Evolutionary conservation across 2,329 filamentous ascomycete genomes (phyloP).

Genomic region (Fusarium incarnatum): DNA sequence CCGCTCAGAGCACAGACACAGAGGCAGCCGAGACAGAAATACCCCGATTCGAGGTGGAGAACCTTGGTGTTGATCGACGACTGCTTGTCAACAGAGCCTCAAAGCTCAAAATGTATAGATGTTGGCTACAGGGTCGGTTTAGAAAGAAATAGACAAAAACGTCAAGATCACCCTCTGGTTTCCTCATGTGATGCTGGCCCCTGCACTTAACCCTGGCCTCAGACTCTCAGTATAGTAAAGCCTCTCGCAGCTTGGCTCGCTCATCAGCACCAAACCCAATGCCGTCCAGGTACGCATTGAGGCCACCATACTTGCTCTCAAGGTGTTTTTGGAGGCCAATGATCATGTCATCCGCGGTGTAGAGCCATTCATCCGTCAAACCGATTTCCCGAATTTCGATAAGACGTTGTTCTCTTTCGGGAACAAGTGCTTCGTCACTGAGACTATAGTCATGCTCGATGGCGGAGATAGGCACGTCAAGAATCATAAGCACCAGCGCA

Average conservation of each 20-base stretch:
- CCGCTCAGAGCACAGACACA: conserved; percentile 27
- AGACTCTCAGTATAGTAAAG: conserved; percentile 54
- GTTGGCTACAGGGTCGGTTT: conserved; percentile 91
- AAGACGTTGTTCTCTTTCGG: conserved; percentile 72
- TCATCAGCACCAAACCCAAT: conserved; percentile 68
- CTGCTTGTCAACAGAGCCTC: conserved; percentile 92
- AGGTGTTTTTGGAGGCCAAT: conserved; percentile 68
- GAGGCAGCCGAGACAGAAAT: conserved; percentile 35
- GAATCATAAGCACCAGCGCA: conserved; percentile 73
- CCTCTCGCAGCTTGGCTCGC: conserved; percentile 56
- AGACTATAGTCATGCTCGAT: conserved; percentile 79
- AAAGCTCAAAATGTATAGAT: conserved; percentile 97
- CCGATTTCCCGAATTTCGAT: conserved; percentile 78
- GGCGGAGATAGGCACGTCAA: conserved; percentile 66
- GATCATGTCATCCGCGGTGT: conserved; percentile 75
- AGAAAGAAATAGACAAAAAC: conserved; percentile 68
- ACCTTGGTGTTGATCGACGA: conserved; percentile 86
- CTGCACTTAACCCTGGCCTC: not conserved
- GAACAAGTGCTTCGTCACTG: conserved; percentile 68
- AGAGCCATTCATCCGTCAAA: conserved; percentile 77
- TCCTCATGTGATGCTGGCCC: not conserved
- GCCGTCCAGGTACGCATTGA: conserved; percentile 71
- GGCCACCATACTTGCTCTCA: conserved; percentile 70
- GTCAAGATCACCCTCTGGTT: conserved; percentile 17
- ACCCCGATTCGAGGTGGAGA: conserved; percentile 74